phyloP scores from a whole-genome alignment of 75 land plant genomes.

The Adiantum capillusveneris region DNA sequence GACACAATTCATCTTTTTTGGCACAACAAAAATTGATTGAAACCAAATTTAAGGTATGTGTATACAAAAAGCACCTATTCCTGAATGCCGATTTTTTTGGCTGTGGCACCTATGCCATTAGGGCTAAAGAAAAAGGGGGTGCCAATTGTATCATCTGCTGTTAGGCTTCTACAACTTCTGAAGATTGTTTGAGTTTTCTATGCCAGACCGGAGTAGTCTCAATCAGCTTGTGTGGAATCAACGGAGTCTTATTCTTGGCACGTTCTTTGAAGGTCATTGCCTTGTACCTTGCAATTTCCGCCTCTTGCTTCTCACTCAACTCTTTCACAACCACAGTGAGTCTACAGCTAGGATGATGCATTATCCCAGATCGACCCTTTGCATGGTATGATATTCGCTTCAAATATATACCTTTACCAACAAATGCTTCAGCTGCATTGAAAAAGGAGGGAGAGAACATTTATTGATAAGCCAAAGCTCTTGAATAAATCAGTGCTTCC shows the following conservation, averaged over 20 bases:
- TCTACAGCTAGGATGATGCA: slow-evolving; percentile 62
- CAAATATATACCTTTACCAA: slow-evolving; percentile 76
- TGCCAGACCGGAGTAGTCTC: slow-evolving; percentile 60
- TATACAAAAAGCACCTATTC: too few relatives aligned
- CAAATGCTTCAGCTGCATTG: slow-evolving; percentile 87
- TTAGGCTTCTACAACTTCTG: not conserved
- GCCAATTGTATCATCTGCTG: too few relatives aligned
- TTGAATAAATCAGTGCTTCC: too few relatives aligned
- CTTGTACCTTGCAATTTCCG: slow-evolving; percentile 65
- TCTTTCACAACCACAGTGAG: slow-evolving; percentile 87
- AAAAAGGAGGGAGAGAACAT: too few relatives aligned
- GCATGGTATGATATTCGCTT: slow-evolving; percentile 66
- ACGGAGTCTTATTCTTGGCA: slow-evolving; percentile 43
- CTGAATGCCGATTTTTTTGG: too few relatives aligned
- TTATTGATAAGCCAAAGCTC: too few relatives aligned
- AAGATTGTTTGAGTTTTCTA: slow-evolving; percentile 32
- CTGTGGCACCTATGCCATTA: too few relatives aligned
- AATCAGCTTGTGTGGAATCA: slow-evolving; percentile 78
- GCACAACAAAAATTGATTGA: too few relatives aligned
- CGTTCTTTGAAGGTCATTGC: slow-evolving; percentile 55
- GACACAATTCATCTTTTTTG: too few relatives aligned
- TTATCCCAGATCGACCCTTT: slow-evolving; percentile 68
- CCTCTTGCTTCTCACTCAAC: slow-evolving; percentile 74
- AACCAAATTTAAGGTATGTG: too few relatives aligned
- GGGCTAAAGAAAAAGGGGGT: too few relatives aligned